phyloP scores from a whole-genome alignment of 345 rosid genomes.

The Lenwebbia sp. region DNA sequence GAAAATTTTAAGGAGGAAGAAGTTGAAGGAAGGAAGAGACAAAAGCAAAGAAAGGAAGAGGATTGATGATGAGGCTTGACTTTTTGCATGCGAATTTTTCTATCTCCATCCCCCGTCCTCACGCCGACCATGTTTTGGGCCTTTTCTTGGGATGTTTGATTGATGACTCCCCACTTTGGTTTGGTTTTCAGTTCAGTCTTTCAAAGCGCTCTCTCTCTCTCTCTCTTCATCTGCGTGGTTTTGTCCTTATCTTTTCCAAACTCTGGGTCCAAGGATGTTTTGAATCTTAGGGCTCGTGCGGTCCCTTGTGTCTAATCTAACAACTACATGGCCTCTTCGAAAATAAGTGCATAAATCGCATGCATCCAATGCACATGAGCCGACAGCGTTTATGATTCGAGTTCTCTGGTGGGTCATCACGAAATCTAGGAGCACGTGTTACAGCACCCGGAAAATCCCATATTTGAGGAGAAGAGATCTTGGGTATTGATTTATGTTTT shows the following conservation, averaged over 20 bases:
- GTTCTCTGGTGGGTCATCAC: neutral
- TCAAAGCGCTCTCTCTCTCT: neutral
- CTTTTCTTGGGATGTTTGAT: neutral
- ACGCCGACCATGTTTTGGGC: conserved; percentile 12
- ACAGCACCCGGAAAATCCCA: neutral
- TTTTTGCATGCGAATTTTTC: neutral
- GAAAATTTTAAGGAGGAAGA: neutral
- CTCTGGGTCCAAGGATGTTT: neutral
- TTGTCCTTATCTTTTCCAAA: neutral
- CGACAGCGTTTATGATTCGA: neutral
- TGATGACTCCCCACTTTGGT: neutral
- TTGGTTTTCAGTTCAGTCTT: neutral
- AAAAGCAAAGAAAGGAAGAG: neutral
- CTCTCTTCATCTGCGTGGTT: neutral
- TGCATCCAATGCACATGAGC: neutral
- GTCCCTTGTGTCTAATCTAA: neutral
- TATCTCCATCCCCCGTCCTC: neutral
- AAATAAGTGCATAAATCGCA: neutral
- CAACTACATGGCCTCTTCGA: neutral
- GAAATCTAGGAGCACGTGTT: neutral
- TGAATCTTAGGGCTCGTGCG: conserved; percentile 10
- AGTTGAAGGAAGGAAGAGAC: neutral
- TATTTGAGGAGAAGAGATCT: neutral
- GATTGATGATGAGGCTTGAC: conserved; percentile 3
- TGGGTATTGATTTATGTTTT: neutral